These are phyloP conservation scores for Metschnikowia similis DNA, from an alignment of 805 yeast species.

Conservation along the genomic window DNA sequence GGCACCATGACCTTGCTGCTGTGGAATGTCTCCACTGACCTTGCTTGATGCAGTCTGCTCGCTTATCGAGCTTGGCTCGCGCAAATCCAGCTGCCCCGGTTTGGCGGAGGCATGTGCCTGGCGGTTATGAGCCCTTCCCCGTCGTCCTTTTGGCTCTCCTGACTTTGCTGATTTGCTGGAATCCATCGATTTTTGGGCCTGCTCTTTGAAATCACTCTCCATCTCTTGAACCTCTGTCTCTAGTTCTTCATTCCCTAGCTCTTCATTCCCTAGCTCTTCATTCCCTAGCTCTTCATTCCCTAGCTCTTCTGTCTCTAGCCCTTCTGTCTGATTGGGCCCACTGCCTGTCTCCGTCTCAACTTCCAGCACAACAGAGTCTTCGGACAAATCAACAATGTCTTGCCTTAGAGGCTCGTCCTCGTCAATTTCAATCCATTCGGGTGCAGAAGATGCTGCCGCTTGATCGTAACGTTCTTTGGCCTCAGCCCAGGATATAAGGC, in stretches of 20 bases:
- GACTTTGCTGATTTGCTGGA: no score
- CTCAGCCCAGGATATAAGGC: constrained; percentile 50
- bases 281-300: no score
- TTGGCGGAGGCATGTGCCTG: no score
- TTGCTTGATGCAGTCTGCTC: no score
- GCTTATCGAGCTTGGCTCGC: no score
- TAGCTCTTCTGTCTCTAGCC: neutral
- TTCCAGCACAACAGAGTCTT: neutral
- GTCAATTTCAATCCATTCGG: neutral
- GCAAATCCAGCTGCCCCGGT: no score
- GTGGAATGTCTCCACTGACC: no score
- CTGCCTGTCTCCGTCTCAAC: neutral
- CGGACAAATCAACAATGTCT: neutral
- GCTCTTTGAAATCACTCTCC: neutral
- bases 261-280: no score
- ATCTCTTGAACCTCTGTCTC: neutral
- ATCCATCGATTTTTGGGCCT: neutral
- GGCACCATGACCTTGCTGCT: no score
- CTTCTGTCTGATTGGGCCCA: neutral
- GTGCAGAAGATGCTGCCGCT: constrained; percentile 1
- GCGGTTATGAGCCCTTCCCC: no score
- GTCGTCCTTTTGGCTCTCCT: no score
- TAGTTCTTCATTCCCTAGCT: no score
- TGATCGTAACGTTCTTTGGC: constrained; percentile 28
- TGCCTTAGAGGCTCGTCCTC: neutral